These are phyloP conservation scores for Xylaria cubensis DNA, from an alignment of 495 filamentous ascomycete genomes.

Conservation along the genomic window DNA sequence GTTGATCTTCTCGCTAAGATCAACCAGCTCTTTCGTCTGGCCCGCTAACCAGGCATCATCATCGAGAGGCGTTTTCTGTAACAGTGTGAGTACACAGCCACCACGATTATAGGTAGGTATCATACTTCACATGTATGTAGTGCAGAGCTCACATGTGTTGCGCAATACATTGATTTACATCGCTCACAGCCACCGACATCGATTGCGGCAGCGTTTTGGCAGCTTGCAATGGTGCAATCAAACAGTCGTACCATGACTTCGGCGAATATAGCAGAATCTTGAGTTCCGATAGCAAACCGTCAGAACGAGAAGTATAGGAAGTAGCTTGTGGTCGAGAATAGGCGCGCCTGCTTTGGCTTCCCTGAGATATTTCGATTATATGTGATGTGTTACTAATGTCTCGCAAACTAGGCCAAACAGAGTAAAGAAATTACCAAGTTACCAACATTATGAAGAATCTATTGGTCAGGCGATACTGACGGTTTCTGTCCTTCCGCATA, in stretches of 20 bases:
- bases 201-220: not conserved
- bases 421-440: not conserved
- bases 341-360: not conserved
- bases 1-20: not conserved
- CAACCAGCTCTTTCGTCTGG: not conserved
- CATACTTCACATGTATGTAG: not conserved
- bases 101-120: not conserved
- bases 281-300: not conserved
- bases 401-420: too few relatives aligned
- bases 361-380: not conserved
- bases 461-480: not conserved
- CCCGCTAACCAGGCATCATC: not conserved
- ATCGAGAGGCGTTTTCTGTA: not conserved
- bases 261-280: not conserved
- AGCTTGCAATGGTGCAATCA: not conserved
- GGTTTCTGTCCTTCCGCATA: too few relatives aligned
- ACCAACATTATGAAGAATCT: not conserved
- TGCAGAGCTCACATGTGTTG: not conserved
- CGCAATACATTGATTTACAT: slow-evolving; percentile 1
- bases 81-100: not conserved
- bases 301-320: not conserved
- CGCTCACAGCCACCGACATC: not conserved
- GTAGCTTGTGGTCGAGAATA: not conserved
- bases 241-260: not conserved
- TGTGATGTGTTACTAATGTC: too few relatives aligned